These are phyloP conservation scores for Terfezia claveryi DNA, from an alignment of 495 filamentous ascomycete genomes.

Conservation along the genomic window DNA sequence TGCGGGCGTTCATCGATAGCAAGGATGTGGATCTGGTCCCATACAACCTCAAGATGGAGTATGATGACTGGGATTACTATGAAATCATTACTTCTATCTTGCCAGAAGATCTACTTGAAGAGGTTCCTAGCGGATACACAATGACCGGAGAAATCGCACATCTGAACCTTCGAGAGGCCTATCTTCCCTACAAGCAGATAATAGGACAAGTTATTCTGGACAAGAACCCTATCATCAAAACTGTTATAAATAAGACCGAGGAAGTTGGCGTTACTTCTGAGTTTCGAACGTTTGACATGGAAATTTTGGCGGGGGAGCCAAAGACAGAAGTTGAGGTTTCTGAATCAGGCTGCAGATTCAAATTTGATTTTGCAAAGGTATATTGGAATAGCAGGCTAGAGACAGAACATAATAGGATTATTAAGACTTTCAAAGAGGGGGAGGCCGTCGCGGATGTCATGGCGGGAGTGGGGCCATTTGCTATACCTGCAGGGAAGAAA, in stretches of 20 bases:
- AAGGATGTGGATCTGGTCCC: slow-evolving; percentile 45
- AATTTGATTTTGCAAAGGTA: slow-evolving; percentile 64
- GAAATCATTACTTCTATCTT: slow-evolving; percentile 66
- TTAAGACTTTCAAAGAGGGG: slow-evolving; percentile 53
- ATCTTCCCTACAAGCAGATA: slow-evolving; percentile 57
- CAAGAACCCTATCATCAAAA: slow-evolving; percentile 57
- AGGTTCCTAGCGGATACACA: slow-evolving; percentile 70
- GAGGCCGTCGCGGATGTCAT: slow-evolving; percentile 93
- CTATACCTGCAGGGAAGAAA: slow-evolving; percentile 73
- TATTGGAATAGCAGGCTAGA: slow-evolving; percentile 93
- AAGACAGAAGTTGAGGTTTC: slow-evolving; percentile 58
- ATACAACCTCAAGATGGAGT: slow-evolving; percentile 53
- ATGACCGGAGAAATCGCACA: slow-evolving; percentile 79
- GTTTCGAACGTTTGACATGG: slow-evolving; percentile 84
- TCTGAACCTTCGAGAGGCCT: slow-evolving; percentile 66
- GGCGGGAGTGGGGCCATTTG: slow-evolving; percentile 93
- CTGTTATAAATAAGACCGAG: slow-evolving; percentile 91
- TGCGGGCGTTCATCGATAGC: slow-evolving; percentile 44
- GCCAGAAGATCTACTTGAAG: slow-evolving; percentile 42
- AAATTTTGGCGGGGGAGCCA: slow-evolving; percentile 60
- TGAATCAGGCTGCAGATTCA: slow-evolving; percentile 40
- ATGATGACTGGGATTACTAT: slow-evolving; percentile 67
- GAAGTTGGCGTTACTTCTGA: slow-evolving; percentile 63
- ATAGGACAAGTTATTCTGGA: slow-evolving; percentile 68
- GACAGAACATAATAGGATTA: slow-evolving; percentile 64